Conservation (phyloP, 768 basidiomycete species). For the Mycena sanguinolenta region DNA sequence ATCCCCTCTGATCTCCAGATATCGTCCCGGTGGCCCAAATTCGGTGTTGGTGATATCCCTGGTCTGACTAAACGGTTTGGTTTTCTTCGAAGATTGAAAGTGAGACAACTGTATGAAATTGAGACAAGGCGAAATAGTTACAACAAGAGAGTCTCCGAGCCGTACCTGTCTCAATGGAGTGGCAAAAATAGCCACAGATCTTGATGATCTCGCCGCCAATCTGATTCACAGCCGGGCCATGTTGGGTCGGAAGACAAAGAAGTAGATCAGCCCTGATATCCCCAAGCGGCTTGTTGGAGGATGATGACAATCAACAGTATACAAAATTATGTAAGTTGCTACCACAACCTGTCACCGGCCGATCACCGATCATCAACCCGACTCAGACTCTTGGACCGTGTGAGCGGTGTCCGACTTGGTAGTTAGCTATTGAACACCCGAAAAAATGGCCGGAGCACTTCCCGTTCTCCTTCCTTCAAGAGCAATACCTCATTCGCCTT, state of each 20-base stretch:
- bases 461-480: slow-evolving; percentile 70
- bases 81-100: neutral
- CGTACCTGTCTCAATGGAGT: no score
- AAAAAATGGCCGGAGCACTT: slow-evolving; percentile 47
- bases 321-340: neutral
- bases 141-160: no score
- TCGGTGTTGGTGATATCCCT: no score
- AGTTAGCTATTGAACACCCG: neutral
- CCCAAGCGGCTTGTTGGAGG: neutral
- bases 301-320: neutral
- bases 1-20: no score
- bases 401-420: no score
- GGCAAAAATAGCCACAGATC: neutral
- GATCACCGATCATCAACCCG: no score
- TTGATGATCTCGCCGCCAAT: slow-evolving; percentile 3
- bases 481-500: slow-evolving; percentile 50
- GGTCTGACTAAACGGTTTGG: no score
- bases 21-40: no score
- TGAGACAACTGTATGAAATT: neutral
- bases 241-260: neutral
- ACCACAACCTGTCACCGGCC: neutral
- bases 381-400: no score
- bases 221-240: neutral
- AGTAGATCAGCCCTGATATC: neutral
- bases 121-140: no score